These are phyloP conservation scores for Cercospora citrullina DNA, from an alignment of 2,329 filamentous ascomycete genomes.

Conservation along the genomic window DNA sequence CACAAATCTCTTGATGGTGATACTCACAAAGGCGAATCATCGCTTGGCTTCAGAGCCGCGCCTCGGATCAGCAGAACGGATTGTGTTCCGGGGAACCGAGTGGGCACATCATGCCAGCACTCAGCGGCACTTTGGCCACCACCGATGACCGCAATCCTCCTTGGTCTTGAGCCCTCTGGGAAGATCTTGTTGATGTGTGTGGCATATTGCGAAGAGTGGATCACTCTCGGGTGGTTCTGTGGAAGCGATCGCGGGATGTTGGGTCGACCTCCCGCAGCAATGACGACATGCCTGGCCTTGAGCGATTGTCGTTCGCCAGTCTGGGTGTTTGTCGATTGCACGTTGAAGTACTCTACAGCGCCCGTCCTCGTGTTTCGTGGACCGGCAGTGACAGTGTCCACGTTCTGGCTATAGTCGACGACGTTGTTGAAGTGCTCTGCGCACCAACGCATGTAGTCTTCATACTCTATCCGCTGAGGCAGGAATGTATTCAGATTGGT, in stretches of 20 bases:
- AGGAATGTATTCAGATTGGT: conserved; percentile 88
- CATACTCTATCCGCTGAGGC: conserved; percentile 82
- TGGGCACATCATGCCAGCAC: conserved; percentile 87
- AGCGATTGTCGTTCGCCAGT: conserved; percentile 57
- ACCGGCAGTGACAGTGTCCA: conserved; percentile 66
- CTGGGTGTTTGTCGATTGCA: conserved; percentile 63
- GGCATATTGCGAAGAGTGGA: conserved; percentile 88
- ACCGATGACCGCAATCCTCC: conserved; percentile 81
- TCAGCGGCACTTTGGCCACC: conserved; percentile 92
- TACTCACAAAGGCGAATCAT: conserved; percentile 81
- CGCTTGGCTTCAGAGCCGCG: conserved; percentile 81
- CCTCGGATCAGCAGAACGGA: conserved; percentile 79
- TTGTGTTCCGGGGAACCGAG: conserved; percentile 75
- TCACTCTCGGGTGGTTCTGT: conserved; percentile 67
- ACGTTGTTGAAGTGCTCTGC: conserved; percentile 72
- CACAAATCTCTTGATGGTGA: conserved; percentile 36
- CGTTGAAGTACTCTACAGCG: conserved; percentile 64
- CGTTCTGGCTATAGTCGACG: conserved; percentile 76
- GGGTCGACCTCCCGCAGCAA: conserved; percentile 67
- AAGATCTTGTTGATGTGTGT: conserved; percentile 63
- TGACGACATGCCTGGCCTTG: conserved; percentile 66
- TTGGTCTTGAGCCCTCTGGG: conserved; percentile 55
- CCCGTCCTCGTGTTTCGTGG: conserved; percentile 50
- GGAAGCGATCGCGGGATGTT: conserved; percentile 71
- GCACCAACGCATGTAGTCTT: conserved; percentile 95